Evolutionary conservation across 2,329 filamentous ascomycete species (phyloP).

Genomic region (Beauveria australis): DNA sequence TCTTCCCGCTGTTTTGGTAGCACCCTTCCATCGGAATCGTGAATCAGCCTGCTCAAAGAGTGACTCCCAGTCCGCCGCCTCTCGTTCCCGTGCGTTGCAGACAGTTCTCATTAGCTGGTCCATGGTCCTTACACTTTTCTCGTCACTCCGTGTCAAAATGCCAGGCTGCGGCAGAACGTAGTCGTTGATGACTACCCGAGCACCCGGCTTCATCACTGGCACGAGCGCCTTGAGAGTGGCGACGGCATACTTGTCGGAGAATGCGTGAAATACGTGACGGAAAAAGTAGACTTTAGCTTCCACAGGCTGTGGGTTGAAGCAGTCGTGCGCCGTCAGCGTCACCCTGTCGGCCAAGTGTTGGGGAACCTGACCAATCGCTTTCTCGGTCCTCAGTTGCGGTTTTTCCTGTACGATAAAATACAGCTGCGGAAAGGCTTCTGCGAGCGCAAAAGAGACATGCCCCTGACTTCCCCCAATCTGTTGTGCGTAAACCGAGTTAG

Average conservation of each 20-base stretch:
- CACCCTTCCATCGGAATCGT: slow-evolving; percentile 29
- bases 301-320: slow-evolving; percentile 42
- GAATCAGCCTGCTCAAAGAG: slow-evolving; percentile 31
- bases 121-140: slow-evolving; percentile 32
- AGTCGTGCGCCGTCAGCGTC: slow-evolving; percentile 38
- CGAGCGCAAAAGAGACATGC: slow-evolving; percentile 17
- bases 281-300: slow-evolving; percentile 46
- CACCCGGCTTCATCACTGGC: slow-evolving; percentile 40
- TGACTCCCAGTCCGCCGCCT: slow-evolving; percentile 32
- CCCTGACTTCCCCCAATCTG: slow-evolving; percentile 21
- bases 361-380: slow-evolving; percentile 23
- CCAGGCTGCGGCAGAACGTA: slow-evolving; percentile 27
- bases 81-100: slow-evolving; percentile 38
- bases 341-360: slow-evolving; percentile 26
- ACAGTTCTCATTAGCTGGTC: slow-evolving; percentile 39
- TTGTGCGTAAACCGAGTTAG: background rate
- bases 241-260: slow-evolving; percentile 38
- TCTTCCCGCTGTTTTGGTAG: slow-evolving; percentile 18
- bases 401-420: slow-evolving; percentile 44
- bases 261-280: slow-evolving; percentile 49
- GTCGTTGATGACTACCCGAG: slow-evolving; percentile 31
- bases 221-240: slow-evolving; percentile 36
- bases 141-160: slow-evolving; percentile 24
- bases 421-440: slow-evolving; percentile 17
- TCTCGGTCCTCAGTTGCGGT: slow-evolving; percentile 28